These are phyloP conservation scores for Cladosporium halotolerans DNA, from an alignment of 2,329 filamentous ascomycete species.

Conservation along the genomic window DNA sequence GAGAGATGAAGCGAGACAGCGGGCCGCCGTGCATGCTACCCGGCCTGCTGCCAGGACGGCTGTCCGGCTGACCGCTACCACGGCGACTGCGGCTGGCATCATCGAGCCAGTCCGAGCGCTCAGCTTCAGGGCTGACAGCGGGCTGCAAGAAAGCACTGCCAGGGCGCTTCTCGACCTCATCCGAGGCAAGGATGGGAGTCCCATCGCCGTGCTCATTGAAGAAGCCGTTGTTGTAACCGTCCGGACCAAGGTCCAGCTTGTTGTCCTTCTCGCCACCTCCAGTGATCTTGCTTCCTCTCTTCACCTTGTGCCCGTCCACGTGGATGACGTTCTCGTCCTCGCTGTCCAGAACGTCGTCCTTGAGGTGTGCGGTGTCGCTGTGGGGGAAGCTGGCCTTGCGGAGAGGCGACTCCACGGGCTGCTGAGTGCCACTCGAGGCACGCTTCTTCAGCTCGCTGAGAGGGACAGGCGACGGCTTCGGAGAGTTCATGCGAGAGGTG, in stretches of 20 bases:
- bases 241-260: conserved; percentile 47
- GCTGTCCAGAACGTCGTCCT: conserved; percentile 37
- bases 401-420: conserved; percentile 35
- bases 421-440: conserved; percentile 31
- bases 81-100: conserved; percentile 41
- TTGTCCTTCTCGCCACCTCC: conserved; percentile 48
- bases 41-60: conserved; percentile 58
- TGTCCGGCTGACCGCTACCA: conserved; percentile 52
- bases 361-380: conserved; percentile 28
- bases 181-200: conserved; percentile 79
- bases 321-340: conserved; percentile 64
- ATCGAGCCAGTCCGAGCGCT: conserved; percentile 52
- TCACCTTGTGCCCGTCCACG: conserved; percentile 58
- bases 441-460: conserved; percentile 19
- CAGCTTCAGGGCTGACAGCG: conserved; percentile 69
- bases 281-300: conserved; percentile 38
- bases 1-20: conserved; percentile 49
- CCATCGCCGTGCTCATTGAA: conserved; percentile 56
- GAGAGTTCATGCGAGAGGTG: conserved; percentile 67
- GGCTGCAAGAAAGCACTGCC: conserved; percentile 65
- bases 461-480: conserved; percentile 42
- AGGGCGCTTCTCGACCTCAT: conserved; percentile 74
- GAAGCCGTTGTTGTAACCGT: conserved; percentile 47
- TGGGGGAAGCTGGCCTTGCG: conserved; percentile 43
- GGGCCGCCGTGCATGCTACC: conserved; percentile 52